Percentiles rank a stretch among this genome's conserved stretches.
These are phyloP conservation scores for Willaertia magna DNA, from an alignment of 208 protist genomes.

Conservation along the genomic window DNA sequence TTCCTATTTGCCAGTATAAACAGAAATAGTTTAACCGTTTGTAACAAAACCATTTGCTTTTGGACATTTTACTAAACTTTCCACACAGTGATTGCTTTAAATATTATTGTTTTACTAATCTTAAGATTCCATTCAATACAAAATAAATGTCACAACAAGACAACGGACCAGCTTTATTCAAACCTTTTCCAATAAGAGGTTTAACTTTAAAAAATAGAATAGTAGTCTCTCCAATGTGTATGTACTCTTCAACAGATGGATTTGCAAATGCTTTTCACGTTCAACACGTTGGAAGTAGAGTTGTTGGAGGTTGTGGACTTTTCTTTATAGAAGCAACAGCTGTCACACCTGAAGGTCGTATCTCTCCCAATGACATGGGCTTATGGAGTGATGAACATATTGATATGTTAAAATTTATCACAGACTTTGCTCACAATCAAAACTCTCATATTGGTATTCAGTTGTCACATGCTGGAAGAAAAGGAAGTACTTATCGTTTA, in stretches of 20 bases:
- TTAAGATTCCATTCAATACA: no score
- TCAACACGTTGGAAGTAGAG: constrained; percentile 20
- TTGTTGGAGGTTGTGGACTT: constrained; percentile 23
- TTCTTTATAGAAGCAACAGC: constrained; percentile 29
- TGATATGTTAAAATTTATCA: constrained; percentile 23
- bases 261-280: constrained; percentile 31
- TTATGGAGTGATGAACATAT: constrained; percentile 36
- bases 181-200: constrained; percentile 20
- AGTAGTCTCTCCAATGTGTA: constrained; percentile 33
- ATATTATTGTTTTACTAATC: no score
- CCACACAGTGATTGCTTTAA: no score
- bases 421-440: constrained; percentile 22
- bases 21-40: no score
- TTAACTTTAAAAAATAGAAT: constrained; percentile 34
- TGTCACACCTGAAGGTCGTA: constrained; percentile 25
- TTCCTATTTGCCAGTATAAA: no score
- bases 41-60: no score
- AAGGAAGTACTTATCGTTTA: not conserved
- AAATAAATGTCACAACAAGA: no score
- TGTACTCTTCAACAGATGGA: constrained; percentile 28
- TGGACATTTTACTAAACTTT: no score
- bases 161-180: constrained; percentile 24
- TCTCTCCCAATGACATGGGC: constrained; percentile 27
- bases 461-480: not conserved
- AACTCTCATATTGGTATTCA: not conserved